Evolutionary conservation across 148 eudicot genomes (phyloP).

Genomic region (Rhododendron vialii): DNA sequence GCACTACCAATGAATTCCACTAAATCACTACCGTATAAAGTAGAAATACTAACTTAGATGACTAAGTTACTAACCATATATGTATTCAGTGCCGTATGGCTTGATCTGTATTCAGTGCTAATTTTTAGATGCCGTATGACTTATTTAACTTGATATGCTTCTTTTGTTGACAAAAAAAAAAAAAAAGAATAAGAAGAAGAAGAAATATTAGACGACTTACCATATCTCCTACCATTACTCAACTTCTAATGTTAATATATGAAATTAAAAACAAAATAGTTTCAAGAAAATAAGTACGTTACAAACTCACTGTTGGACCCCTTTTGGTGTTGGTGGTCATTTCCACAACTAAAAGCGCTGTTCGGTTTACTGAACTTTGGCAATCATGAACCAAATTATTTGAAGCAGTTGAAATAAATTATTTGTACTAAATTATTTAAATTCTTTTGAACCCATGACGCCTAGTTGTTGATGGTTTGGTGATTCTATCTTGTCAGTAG

Average conservation of each 20-base stretch:
- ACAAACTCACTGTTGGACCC: slow-evolving; percentile 11
- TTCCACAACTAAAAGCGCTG: not conserved
- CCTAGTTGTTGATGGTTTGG: slow-evolving; percentile 8
- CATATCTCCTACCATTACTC: not conserved
- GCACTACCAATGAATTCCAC: not conserved
- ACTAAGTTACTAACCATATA: too few relatives aligned
- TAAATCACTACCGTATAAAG: too few relatives aligned
- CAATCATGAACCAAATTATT: not conserved
- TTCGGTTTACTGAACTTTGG: slow-evolving; percentile 2
- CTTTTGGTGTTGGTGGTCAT: not conserved
- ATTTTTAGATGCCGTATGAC: too few relatives aligned
- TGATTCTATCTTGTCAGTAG: not conserved
- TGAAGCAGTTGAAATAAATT: not conserved
- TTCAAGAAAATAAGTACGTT: not conserved
- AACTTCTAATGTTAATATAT: not conserved
- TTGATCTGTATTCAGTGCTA: too few relatives aligned
- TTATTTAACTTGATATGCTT: too few relatives aligned
- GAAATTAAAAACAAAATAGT: not conserved
- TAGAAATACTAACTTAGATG: too few relatives aligned
- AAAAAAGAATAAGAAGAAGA: too few relatives aligned
- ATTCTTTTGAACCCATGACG: too few relatives aligned
- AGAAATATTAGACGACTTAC: too few relatives aligned
- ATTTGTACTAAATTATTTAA: too few relatives aligned
- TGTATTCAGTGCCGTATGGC: too few relatives aligned
- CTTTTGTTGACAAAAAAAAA: too few relatives aligned